Conservation (phyloP, 805 yeast species). For the Cyberlindnera subsufficiens region DNA sequence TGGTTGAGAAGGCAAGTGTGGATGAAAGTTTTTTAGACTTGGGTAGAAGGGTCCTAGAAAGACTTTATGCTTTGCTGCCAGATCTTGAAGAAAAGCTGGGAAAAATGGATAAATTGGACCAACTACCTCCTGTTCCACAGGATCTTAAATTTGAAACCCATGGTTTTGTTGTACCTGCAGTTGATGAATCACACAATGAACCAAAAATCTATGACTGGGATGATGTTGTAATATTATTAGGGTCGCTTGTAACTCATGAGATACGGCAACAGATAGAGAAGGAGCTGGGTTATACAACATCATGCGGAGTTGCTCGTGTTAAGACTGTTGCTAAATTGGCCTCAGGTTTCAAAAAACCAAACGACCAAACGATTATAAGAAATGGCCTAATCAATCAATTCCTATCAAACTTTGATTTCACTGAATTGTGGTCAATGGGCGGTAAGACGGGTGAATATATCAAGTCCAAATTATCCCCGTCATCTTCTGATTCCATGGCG, state of each 20-base stretch:
- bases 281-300: constrained; percentile 74
- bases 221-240: constrained; percentile 64
- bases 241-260: constrained; percentile 50
- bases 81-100: constrained; percentile 24
- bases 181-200: constrained; percentile 3
- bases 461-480: constrained; percentile 34
- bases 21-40: constrained; percentile 90
- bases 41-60: constrained; percentile 53
- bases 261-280: constrained; percentile 48
- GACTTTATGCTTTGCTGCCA: constrained; percentile 43
- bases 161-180: constrained; percentile 11
- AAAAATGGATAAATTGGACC: constrained; percentile 14
- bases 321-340: constrained; percentile 83
- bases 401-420: constrained; percentile 52
- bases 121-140: constrained; percentile 36
- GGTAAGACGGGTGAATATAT: constrained; percentile 76
- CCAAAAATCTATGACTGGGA: constrained; percentile 59
- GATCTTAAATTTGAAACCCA: constrained; percentile 26
- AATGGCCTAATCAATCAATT: constrained; percentile 44
- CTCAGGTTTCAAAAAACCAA: constrained; percentile 79
- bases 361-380: constrained; percentile 73
- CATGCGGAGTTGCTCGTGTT: constrained; percentile 78
- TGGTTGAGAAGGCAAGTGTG: constrained; percentile 89
- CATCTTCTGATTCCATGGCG: constrained; percentile 46
- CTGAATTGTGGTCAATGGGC: constrained; percentile 86